These are phyloP conservation scores for Pyrrhoderma lamaoense DNA, from an alignment of 1,284 basidiomycete species.

Conservation along the genomic window DNA sequence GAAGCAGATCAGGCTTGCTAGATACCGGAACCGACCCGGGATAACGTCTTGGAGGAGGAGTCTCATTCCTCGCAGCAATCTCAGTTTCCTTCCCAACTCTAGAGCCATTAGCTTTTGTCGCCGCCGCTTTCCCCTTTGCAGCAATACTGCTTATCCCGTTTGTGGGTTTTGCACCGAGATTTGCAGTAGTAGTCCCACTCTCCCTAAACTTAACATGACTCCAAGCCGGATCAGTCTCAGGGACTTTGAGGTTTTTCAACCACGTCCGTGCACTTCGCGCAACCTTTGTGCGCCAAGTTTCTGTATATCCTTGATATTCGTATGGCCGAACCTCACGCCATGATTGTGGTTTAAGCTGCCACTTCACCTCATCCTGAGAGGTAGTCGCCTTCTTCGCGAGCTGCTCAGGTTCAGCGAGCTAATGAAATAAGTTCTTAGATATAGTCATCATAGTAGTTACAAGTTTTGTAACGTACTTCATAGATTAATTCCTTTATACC, in stretches of 20 bases:
- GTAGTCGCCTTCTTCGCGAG: slow-evolving; percentile 28
- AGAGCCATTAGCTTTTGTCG: slow-evolving; percentile 31
- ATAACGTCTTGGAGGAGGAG: too few relatives aligned
- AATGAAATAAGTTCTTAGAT: slow-evolving; percentile 5
- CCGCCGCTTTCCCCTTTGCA: slow-evolving; percentile 37
- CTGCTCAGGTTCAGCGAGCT: slow-evolving; percentile 46
- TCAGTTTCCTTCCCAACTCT: slow-evolving; percentile 49
- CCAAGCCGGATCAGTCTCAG: slow-evolving; percentile 53
- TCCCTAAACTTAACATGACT: slow-evolving; percentile 32
- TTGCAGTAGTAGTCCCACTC: slow-evolving; percentile 6
- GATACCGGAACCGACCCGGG: too few relatives aligned
- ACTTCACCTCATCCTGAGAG: slow-evolving; percentile 25
- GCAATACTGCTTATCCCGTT: slow-evolving; percentile 26
- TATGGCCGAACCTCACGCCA: slow-evolving; percentile 66
- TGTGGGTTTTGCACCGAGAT: slow-evolving; percentile 16
- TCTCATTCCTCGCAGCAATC: slow-evolving; percentile 18
- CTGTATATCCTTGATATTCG: slow-evolving; percentile 44
- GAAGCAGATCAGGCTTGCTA: too few relatives aligned
- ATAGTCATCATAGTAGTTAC: neutral
- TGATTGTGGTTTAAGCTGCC: slow-evolving; percentile 43
- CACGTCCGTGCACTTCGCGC: slow-evolving; percentile 41
- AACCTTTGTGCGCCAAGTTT: slow-evolving; percentile 38
- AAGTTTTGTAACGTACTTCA: slow-evolving; percentile 31
- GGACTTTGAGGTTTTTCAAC: slow-evolving; percentile 43
- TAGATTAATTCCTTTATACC: slow-evolving; percentile 33